Conservation (phyloP, 176 grass and related monocot species). For the Paspalum vaginatum region DNA sequence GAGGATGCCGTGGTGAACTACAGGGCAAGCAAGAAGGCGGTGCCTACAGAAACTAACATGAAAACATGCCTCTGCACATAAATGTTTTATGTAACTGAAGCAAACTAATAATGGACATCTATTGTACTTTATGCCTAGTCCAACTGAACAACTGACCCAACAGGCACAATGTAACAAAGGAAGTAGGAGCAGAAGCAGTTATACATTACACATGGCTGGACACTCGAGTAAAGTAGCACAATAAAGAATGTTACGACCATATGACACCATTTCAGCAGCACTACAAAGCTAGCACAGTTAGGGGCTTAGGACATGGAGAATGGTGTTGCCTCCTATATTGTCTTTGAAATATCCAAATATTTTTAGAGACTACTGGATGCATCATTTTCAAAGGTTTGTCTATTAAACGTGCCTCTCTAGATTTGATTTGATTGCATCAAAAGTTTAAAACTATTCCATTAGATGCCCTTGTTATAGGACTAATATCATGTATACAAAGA, state of each 20-base stretch:
- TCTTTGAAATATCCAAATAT: not conserved
- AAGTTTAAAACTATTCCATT: not conserved
- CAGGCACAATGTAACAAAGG: no score
- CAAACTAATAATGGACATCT: no score
- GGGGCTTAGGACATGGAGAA: no score
- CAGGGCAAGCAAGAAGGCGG: not conserved
- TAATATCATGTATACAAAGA: not conserved
- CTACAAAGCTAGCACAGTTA: no score
- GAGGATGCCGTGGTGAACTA: not conserved
- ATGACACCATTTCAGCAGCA: no score
- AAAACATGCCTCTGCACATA: not conserved
- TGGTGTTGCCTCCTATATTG: not conserved
- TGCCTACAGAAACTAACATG: not conserved
- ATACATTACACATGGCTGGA: no score
- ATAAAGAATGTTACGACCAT: no score
- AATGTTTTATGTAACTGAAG: not conserved
- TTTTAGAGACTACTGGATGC: not conserved
- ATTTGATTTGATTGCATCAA: not conserved
- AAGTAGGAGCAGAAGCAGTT: no score
- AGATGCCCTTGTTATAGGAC: not conserved
- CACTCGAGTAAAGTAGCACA: no score
- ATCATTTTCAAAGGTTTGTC: not conserved
- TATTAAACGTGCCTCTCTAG: not conserved
- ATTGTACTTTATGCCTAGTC: no score
- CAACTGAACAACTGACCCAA: no score